Evolutionary conservation across 2,329 filamentous ascomycete species (phyloP), one percentile per base, ranked within the genome.

Genomic region (Ophiostoma populinum): DNA sequence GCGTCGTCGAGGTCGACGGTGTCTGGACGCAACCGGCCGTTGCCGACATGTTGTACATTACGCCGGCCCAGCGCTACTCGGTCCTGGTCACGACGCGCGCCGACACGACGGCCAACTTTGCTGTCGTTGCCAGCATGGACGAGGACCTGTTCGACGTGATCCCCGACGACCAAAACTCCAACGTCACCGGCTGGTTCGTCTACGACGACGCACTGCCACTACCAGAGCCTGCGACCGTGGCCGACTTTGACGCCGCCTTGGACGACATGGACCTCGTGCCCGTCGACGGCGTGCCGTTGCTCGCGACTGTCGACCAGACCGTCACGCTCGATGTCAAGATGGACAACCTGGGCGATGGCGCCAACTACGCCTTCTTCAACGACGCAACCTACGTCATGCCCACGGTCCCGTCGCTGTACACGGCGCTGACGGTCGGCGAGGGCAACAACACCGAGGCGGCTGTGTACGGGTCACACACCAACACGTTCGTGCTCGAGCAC

Each of bases 331-430:
- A 69, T 42, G 65, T 80, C 6, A 58, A 61, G 37, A 80, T 80
- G 69, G 65, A 73, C 45, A 74, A 76, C 39, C 62, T 83, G 11
- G 62, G 62, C 16, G 65, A 85, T 39, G 79, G 79, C 2, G 68
- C 67, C 19, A 67, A 70, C 53, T 81, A 81, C 35, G 75, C 71
- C 39, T 76, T 76, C 53, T 71, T 80, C 58, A 87, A 87, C 59
- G 74, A 80, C 51, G 68, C 81, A 42, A 83, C 79, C 17, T 92
- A 87, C 51, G 65, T 68, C 6, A 40, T 56, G 0, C 81, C 79
- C 29, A 80, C 80, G 49, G 81, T 90, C 0, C 83, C 83, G 0
- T 75, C 76, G 0, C 62, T 92, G 0, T 92, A 85, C 59, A 82
- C 77, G 0, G 80, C 67, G 1, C 61, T 92, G 4, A 72, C 69